Conservation (phyloP, 768 basidiomycete genomes). For the Naematelia aurantialba region DNA sequence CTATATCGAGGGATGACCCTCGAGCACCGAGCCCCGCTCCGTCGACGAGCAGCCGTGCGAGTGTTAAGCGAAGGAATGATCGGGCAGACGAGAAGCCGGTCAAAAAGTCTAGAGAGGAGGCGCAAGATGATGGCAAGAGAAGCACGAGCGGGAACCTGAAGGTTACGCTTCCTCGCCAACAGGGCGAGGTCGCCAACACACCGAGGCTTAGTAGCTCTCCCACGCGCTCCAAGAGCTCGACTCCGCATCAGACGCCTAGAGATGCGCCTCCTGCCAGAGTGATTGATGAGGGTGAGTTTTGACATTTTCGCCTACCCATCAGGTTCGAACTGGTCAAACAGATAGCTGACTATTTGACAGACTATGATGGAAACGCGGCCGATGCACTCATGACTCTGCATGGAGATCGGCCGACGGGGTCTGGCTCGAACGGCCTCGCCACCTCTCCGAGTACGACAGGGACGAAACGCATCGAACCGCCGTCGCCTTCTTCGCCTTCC, state of each 20-base stretch:
- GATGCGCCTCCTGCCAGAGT: conserved; percentile 54
- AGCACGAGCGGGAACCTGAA: conserved; percentile 19
- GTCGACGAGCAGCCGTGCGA: conserved; percentile 24
- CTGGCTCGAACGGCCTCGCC: conserved; percentile 15
- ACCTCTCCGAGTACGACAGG: conserved; percentile 12
- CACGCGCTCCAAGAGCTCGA: neutral
- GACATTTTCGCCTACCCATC: neutral
- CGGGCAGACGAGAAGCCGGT: conserved; percentile 14
- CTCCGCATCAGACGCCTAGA: conserved; percentile 6
- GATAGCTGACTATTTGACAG: conserved; percentile 44
- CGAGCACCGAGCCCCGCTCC: conserved; percentile 35
- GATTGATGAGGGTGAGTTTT: conserved; percentile 63
- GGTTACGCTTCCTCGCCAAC: neutral
- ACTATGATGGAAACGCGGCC: conserved; percentile 89
- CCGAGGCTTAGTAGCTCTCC: neutral
- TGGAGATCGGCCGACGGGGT: conserved; percentile 40
- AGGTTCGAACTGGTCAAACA: neutral
- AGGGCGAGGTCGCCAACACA: neutral
- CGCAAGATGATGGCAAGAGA: conserved; percentile 29
- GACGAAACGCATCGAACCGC: conserved; percentile 28
- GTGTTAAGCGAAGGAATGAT: conserved; percentile 22
- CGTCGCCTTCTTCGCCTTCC: conserved; percentile 32
- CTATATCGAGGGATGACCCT: conserved; percentile 26
- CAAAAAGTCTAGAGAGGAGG: conserved; percentile 35
- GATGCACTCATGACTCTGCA: conserved; percentile 76